Evolutionary conservation across 371 early-diverging fungal genomes (phyloP), one percentile per base, ranked within the genome.

Genomic region (Mortierella sp.): DNA sequence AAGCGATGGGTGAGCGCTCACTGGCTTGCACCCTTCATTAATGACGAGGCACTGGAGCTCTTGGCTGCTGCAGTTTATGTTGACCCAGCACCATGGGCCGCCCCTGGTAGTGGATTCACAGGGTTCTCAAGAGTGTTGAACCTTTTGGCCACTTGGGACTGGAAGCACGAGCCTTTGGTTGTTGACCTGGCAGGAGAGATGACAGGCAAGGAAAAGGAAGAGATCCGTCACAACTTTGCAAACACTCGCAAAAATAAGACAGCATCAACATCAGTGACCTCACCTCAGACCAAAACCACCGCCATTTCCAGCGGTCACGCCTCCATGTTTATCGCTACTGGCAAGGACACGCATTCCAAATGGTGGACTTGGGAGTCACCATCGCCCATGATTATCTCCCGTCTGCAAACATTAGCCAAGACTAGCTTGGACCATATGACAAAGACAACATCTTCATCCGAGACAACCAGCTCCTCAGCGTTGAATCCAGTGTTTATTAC

Each of bases 1-100:
- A 97, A 97, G 86, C 90, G 96, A 61, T 98, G 96, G 95, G 84
- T 96, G 47, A 86, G 90, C 12, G 86, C 93, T 32, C 97, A 97
- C 67, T 85, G 93, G 43, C 76, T 92, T 28, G 83, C 89, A 19
- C 76, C 83, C 40, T 91, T 89, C 40, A 69, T 89, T 3, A 79
- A 83, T 13, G 91, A 90, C 29, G 93, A 93, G 66, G 71, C 89
- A 70, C 86, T 88, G 63, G 93, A 90, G 57, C 77, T 86, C 56
- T 70, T 87, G 72, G 90, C 90, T 56, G 91, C 84, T 0, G 83
- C 85, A 19, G 89, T 93, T 23, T 95, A 91, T 70, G 76, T 89
- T 28, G 87, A 92, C 32, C 82, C 93, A 6, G 84, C 84, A n/a
- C 90, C 94, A 13, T 92, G 86, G 86, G 68, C 82, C 7, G 83